Evolutionary conservation across 768 basidiomycete genomes (phyloP).

Genomic region (Tephrocybe sp.): DNA sequence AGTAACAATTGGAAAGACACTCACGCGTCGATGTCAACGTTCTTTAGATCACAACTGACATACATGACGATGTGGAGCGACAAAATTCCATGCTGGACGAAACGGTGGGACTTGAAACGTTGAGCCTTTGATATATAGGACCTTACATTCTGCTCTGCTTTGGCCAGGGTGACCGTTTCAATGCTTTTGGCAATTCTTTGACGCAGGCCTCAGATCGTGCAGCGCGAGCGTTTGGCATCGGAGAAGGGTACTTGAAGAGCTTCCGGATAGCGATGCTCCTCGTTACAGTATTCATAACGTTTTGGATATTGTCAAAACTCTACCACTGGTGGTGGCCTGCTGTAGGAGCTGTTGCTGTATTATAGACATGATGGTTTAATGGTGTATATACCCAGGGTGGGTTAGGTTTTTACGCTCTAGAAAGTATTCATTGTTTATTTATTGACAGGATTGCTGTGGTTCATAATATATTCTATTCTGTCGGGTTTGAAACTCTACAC

Average conservation of each 20-base stretch:
- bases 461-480: too few species aligned
- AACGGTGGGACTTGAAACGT: conserved; percentile 49
- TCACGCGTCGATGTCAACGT: background rate
- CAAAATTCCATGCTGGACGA: conserved; percentile 81
- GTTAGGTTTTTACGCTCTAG: background rate
- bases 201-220: conserved; percentile 69
- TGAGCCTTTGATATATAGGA: background rate
- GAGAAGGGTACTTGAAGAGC: conserved; percentile 64
- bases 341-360: conserved; percentile 2
- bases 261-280: conserved; percentile 67
- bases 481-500: too few species aligned
- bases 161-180: conserved; percentile 64
- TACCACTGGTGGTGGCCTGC: conserved; percentile 46
- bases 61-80: conserved; percentile 79
- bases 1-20: background rate
- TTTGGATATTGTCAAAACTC: conserved; percentile 58
- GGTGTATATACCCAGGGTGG: conserved; percentile 9
- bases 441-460: too few species aligned
- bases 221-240: conserved; percentile 72
- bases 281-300: conserved; percentile 49
- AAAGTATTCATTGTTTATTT: too few species aligned
- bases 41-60: conserved; percentile 50
- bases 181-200: conserved; percentile 60
- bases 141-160: background rate
- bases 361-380: background rate